Conservation (phyloP, 441 rosid genomes). For the Adansonia madagascariensis region DNA sequence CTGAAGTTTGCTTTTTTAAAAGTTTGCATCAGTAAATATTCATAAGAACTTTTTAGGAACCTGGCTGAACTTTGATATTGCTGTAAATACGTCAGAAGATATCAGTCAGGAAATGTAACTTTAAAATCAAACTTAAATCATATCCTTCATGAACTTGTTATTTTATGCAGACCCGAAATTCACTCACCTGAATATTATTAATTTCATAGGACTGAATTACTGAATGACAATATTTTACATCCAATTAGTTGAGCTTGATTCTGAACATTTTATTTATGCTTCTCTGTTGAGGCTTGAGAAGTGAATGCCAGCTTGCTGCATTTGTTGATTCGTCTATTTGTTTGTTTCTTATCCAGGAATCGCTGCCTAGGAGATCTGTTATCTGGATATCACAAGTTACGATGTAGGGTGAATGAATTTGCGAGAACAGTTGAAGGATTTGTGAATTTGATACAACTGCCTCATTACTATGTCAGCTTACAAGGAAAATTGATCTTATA, state of each 20-base stretch:
- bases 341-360: slow-evolving; percentile 53
- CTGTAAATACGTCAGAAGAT: background rate
- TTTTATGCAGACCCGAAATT: background rate
- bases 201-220: no score
- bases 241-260: no score
- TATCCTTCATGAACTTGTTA: no score
- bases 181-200: background rate
- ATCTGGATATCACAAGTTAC: slow-evolving; percentile 41
- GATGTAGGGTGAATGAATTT: slow-evolving; percentile 46
- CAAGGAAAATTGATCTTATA: slow-evolving; percentile 41
- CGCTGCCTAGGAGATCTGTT: slow-evolving; percentile 63
- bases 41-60: background rate
- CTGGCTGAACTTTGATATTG: background rate
- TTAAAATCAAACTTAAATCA: background rate
- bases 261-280: background rate
- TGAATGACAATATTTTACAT: no score
- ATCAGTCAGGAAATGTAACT: background rate
- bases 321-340: slow-evolving; percentile 13
- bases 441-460: slow-evolving; percentile 4
- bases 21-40: no score
- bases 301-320: slow-evolving; percentile 13
- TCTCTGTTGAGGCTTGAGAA: background rate
- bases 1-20: background rate
- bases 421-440: slow-evolving; percentile 27
- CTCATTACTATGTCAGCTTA: slow-evolving; percentile 37